Conservation (phyloP, 2,329 filamentous ascomycete genomes). For the Truncatella angustata region DNA sequence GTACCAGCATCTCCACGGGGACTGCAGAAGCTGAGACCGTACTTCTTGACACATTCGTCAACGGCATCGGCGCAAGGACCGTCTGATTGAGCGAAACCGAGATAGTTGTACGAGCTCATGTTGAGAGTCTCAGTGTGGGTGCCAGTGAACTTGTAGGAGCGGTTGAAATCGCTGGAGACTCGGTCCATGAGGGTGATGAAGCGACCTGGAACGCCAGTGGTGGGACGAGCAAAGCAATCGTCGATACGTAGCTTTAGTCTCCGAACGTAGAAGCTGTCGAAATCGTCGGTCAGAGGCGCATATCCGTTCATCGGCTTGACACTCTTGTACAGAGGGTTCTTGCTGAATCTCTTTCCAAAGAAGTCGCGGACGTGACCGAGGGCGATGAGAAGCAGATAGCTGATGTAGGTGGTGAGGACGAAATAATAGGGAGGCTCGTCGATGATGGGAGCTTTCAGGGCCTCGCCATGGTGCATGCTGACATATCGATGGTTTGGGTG, state of each 20-base stretch:
- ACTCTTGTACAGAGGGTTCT: constrained; percentile 77
- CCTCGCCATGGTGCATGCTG: constrained; percentile 79
- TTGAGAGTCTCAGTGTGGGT: constrained; percentile 94
- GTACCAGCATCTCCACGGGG: constrained; percentile 83
- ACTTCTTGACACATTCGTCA: constrained; percentile 80
- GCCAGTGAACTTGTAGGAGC: constrained; percentile 83
- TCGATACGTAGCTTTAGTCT: constrained; percentile 92
- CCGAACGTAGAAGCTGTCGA: constrained; percentile 97
- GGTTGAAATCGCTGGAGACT: constrained; percentile 86
- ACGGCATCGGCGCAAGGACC: constrained; percentile 93
- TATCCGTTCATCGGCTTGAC: constrained; percentile 84
- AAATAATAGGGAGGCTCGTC: constrained; percentile 97
- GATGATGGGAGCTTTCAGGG: constrained; percentile 79
- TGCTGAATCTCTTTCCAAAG: constrained; percentile 92
- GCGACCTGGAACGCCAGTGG: constrained; percentile 88
- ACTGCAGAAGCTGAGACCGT: constrained; percentile 80
- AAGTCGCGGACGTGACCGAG: constrained; percentile 96
- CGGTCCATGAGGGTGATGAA: constrained; percentile 93
- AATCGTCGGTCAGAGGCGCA: constrained; percentile 93
- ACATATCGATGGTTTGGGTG: constrained; percentile 82
- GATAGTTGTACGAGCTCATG: constrained; percentile 99
- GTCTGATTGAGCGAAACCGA: constrained; percentile 96
- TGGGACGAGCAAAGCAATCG: constrained; percentile 91
- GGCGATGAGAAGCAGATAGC: constrained; percentile 92
- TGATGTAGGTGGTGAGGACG: constrained; percentile 96